Base-by-base conservation (phyloP, 768 basidiomycete genomes). In the Lactifluus hygrophoroides region DNA sequence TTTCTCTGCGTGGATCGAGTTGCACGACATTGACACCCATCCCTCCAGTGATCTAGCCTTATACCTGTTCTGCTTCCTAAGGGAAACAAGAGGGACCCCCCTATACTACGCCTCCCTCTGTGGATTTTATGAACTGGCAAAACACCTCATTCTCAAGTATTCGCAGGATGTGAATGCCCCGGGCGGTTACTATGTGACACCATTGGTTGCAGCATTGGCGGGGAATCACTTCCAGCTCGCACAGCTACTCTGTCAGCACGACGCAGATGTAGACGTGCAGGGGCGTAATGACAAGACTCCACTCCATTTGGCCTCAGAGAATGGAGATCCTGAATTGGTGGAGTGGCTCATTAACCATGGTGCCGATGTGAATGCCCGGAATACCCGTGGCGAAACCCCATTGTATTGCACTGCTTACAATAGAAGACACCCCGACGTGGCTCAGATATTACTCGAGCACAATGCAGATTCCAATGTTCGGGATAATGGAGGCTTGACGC, bases 51-150 rank as follows among this genome's bases (percentile, higher is more conserved):
- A 9, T 8, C 3, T 19, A n/a, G 2, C 40, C 7, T 10, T 42
- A 7, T 1, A 5, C n/a, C 7, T 2, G 6, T 42, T 21, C 9
- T 0, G 1, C 5, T 5, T 6, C 42, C 4, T 3, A 2, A 21
- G 23, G 23, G 0, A 3, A 3, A 23, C 2, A 13, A 4, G 4
- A 4, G 32, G 16, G 17, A 30, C 52, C 11, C 43, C 43, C 21
- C 32, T 54, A 6, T 54, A 54, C 21, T 45, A 54, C 17, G 43
- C 43, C 21, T 21, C 53, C 3, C 34, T 45, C 17, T 54, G 43
- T 21, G 53, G 42, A 43, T 45, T 54, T 25, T 23, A 23, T 9
- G 43, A 54, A 16, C 21, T 54, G 16, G 23, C 17, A 14, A 9
- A 23, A 37, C 21, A 35, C 43, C 53, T 54, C 30, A 19, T 34